These are phyloP conservation scores for Pinus albicaulis DNA, from an alignment of 75 land plant species.

Conservation along the genomic window DNA sequence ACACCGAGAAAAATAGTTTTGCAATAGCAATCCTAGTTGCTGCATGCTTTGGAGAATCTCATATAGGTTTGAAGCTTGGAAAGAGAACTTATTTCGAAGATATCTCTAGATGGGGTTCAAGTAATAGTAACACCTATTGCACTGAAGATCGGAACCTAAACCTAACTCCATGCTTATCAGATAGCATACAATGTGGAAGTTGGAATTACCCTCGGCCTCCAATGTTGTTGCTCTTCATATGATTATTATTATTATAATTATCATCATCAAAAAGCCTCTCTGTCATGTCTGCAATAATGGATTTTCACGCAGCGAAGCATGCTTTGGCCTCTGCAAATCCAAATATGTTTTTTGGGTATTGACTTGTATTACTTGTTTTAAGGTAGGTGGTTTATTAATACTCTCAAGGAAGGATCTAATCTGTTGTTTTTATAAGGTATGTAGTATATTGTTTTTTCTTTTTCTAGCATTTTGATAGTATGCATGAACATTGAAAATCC, in stretches of 20 bases:
- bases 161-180: no score
- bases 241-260: neutral
- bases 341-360: neutral
- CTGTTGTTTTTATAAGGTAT: neutral
- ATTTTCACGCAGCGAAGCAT: neutral
- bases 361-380: neutral
- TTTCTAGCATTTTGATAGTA: neutral
- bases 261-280: neutral
- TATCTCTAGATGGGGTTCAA: neutral
- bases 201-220: neutral
- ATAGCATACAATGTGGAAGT: neutral
- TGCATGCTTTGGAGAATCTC: slow-evolving; percentile 31
- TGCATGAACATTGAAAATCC: neutral
- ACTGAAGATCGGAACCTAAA: no score
- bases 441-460: neutral
- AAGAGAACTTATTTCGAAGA: slow-evolving; percentile 66
- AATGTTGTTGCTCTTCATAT: no score
- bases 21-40: slow-evolving; percentile 4
- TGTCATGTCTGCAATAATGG: neutral
- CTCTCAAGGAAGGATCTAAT: neutral
- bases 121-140: slow-evolving; percentile 2
- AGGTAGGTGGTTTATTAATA: neutral
- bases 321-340: neutral
- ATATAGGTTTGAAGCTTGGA: slow-evolving; percentile 68
- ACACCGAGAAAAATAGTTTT: neutral